These are phyloP conservation scores for Arxiozyma slooffiae DNA, from an alignment of 1,139 yeast species.

Conservation along the genomic window DNA sequence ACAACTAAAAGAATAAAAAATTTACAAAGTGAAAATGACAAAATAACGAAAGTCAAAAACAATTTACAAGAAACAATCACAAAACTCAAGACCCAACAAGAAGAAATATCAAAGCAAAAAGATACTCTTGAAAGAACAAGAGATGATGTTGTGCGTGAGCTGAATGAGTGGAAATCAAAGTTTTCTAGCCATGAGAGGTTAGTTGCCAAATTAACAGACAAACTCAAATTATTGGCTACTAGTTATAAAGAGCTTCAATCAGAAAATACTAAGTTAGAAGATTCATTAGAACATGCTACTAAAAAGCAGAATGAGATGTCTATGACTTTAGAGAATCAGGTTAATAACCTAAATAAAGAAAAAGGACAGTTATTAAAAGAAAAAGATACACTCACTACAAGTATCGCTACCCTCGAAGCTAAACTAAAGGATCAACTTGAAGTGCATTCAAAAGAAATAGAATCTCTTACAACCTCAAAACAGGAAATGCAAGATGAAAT, in stretches of 20 bases:
- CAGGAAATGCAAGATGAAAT: constrained; percentile 5
- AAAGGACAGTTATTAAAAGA: constrained; percentile 7
- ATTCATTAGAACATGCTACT: constrained; percentile 8
- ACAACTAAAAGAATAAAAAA: constrained; percentile 21
- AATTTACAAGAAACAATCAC: constrained; percentile 6
- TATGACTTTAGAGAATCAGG: constrained; percentile 5
- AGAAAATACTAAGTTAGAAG: constrained; percentile 20
- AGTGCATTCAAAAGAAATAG: constrained; percentile 3
- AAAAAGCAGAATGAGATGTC: constrained; percentile 4
- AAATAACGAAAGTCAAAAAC: constrained; percentile 14
- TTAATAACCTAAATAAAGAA: constrained; percentile 9
- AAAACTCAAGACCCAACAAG: constrained; percentile 10
- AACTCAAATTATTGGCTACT: constrained; percentile 30
- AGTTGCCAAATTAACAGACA: constrained; percentile 32
- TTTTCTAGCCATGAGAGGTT: constrained; percentile 24
- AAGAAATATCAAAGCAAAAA: constrained; percentile 7
- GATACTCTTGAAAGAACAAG: constrained; percentile 13
- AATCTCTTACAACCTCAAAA: neutral
- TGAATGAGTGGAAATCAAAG: constrained; percentile 23
- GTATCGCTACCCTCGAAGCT: neutral
- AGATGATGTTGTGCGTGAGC: constrained; percentile 13
- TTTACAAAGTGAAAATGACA: constrained; percentile 27
- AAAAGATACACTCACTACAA: constrained; percentile 5
- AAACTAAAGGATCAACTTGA: constrained; percentile 2
- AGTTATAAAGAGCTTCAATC: constrained; percentile 24